Percentiles rank a stretch among this genome's conserved stretches.
These are phyloP conservation scores for Achaetomiella virescens DNA, from an alignment of 495 filamentous ascomycete species.

Conservation along the genomic window DNA sequence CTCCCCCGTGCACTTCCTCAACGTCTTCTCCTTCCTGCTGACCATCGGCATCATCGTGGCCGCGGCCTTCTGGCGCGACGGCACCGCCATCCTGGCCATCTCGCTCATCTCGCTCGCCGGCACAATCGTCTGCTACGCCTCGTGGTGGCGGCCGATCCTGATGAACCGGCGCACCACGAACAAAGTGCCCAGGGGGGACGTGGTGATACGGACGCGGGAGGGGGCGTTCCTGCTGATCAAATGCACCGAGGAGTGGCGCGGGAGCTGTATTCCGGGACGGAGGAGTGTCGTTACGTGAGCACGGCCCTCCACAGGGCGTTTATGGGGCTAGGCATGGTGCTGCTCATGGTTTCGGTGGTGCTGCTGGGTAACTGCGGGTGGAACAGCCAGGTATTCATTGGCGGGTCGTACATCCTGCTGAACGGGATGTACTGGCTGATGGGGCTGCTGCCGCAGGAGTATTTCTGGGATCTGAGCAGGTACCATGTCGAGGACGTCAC, in stretches of 20 bases:
- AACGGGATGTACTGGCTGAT: slow-evolving; percentile 57
- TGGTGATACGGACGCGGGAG: slow-evolving; percentile 55
- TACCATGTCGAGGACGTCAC: slow-evolving; percentile 39
- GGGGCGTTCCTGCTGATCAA: slow-evolving; percentile 56
- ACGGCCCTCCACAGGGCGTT: slow-evolving; percentile 41
- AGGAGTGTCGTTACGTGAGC: slow-evolving; percentile 48
- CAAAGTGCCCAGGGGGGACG: slow-evolving; percentile 51
- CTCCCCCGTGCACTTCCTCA: slow-evolving; percentile 49
- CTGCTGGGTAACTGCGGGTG: slow-evolving; percentile 57
- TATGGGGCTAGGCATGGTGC: slow-evolving; percentile 51
- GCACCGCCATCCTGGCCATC: slow-evolving; percentile 47
- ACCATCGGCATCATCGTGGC: slow-evolving; percentile 40
- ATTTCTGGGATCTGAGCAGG: slow-evolving; percentile 47
- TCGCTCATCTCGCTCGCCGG: slow-evolving; percentile 39
- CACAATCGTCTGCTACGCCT: slow-evolving; percentile 48
- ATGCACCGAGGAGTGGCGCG: slow-evolving; percentile 59
- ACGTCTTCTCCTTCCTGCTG: slow-evolving; percentile 43
- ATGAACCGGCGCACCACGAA: slow-evolving; percentile 41
- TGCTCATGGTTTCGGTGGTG: slow-evolving; percentile 57
- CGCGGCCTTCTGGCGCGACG: slow-evolving; percentile 41
- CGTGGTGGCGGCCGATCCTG: slow-evolving; percentile 49
- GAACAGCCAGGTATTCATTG: slow-evolving; percentile 53
- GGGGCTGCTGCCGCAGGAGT: slow-evolving; percentile 40
- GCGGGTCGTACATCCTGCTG: slow-evolving; percentile 49
- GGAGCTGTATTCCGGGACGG: slow-evolving; percentile 57